Evolutionary conservation across 1,284 basidiomycete genomes (phyloP).

Genomic region (Ustilago hordei): DNA sequence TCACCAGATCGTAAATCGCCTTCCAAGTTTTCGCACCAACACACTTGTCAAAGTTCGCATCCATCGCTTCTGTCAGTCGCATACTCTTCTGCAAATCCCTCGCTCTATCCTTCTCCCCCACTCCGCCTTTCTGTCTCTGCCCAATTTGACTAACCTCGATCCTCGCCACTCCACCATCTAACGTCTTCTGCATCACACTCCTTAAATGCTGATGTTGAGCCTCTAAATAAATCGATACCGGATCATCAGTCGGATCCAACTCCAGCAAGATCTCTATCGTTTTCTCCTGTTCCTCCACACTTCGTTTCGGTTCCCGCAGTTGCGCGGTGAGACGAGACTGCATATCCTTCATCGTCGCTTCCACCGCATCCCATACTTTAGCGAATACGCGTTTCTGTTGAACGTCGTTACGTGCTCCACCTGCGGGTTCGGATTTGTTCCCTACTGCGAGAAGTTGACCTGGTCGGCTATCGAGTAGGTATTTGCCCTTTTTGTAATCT

Average conservation of each 20-base stretch:
- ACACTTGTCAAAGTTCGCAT: slow-evolving; percentile 48
- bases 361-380: slow-evolving; percentile 95
- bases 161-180: slow-evolving; percentile 70
- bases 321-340: slow-evolving; percentile 80
- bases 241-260: slow-evolving; percentile 70
- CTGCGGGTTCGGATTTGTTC: slow-evolving; percentile 60
- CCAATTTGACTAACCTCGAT: slow-evolving; percentile 30
- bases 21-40: slow-evolving; percentile 75
- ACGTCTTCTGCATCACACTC: slow-evolving; percentile 80
- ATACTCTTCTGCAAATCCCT: slow-evolving; percentile 68
- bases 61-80: slow-evolving; percentile 46
- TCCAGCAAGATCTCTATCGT: slow-evolving; percentile 80
- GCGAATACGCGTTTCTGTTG: slow-evolving; percentile 88
- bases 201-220: slow-evolving; percentile 88
- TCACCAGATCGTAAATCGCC: slow-evolving; percentile 77
- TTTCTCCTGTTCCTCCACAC: slow-evolving; percentile 94
- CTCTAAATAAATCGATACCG: slow-evolving; percentile 94
- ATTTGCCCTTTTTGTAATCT: slow-evolving; percentile 97
- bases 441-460: slow-evolving; percentile 78
- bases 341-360: slow-evolving; percentile 95
- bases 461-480: slow-evolving; percentile 86
- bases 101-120: slow-evolving; percentile 76
- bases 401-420: slow-evolving; percentile 43
- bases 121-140: slow-evolving; percentile 62
- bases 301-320: slow-evolving; percentile 81